These are phyloP conservation scores for Syzygium malaccense DNA, from an alignment of 441 rosid genomes.

Conservation along the genomic window DNA sequence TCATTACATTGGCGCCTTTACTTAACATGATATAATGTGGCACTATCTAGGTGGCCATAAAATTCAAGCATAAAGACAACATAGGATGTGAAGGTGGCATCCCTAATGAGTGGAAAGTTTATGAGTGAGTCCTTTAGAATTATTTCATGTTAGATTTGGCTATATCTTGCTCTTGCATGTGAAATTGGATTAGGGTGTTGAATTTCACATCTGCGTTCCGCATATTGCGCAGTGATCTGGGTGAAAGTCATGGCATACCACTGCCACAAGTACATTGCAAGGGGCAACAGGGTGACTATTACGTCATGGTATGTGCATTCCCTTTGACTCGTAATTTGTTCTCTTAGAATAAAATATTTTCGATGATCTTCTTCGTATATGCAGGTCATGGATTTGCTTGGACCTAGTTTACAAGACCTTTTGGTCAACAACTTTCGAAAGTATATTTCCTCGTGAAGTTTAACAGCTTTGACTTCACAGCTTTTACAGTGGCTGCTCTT, in stretches of 20 bases:
- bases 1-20: background rate
- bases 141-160: background rate
- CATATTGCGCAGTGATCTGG: background rate
- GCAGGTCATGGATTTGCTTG: background rate
- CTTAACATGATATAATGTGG: no score
- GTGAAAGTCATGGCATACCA: background rate
- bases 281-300: background rate
- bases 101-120: slow-evolving; percentile 95
- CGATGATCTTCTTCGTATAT: background rate
- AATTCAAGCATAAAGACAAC: slow-evolving; percentile 82
- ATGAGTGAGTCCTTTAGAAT: slow-evolving; percentile 40
- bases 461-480: background rate
- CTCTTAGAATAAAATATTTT: background rate
- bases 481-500: background rate
- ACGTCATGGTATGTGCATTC: background rate
- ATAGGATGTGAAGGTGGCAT: slow-evolving; percentile 84
- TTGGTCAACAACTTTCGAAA: no score
- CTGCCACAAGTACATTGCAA: slow-evolving; percentile 1
- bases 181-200: background rate
- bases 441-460: background rate
- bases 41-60: slow-evolving; percentile 32
- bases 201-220: background rate
- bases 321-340: background rate
- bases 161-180: background rate
- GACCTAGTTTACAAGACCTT: background rate